Conservation (phyloP, 768 basidiomycete genomes). For the Lactarius hengduanensis region DNA sequence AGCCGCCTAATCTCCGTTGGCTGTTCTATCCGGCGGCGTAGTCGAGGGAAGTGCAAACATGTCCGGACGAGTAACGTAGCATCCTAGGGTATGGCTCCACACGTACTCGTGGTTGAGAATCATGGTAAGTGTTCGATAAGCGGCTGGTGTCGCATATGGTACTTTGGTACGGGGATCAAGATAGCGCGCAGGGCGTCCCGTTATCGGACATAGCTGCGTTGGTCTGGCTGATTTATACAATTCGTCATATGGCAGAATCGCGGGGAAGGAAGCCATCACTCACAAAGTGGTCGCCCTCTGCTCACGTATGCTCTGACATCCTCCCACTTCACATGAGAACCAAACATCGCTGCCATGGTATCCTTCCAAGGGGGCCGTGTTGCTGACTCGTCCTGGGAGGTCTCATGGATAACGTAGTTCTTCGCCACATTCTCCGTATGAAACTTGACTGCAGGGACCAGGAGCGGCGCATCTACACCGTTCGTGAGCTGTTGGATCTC, state of each 20-base stretch:
- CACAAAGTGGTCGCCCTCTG: constrained; percentile 65
- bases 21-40: not conserved
- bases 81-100: constrained; percentile 53
- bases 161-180: constrained; percentile 76
- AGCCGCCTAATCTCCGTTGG: not conserved
- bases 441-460: not conserved
- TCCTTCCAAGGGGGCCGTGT: constrained; percentile 62
- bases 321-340: constrained; percentile 81
- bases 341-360: constrained; percentile 82
- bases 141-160: constrained; percentile 70
- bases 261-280: constrained; percentile 31
- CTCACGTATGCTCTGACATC: constrained; percentile 61
- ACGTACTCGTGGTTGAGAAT: constrained; percentile 66
- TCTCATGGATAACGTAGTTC: constrained; percentile 72
- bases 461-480: not conserved
- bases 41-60: not conserved
- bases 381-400: constrained; percentile 45
- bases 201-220: constrained; percentile 67
- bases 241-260: constrained; percentile 3
- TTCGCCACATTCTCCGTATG: constrained; percentile 52
- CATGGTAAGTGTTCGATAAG: constrained; percentile 61
- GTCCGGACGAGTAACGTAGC: constrained; percentile 38
- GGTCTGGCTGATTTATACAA: constrained; percentile 53
- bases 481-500: not conserved
- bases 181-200: constrained; percentile 75